Base-by-base conservation (phyloP, 2,329 filamentous ascomycete genomes). In the Lachnellula occidentalis region DNA sequence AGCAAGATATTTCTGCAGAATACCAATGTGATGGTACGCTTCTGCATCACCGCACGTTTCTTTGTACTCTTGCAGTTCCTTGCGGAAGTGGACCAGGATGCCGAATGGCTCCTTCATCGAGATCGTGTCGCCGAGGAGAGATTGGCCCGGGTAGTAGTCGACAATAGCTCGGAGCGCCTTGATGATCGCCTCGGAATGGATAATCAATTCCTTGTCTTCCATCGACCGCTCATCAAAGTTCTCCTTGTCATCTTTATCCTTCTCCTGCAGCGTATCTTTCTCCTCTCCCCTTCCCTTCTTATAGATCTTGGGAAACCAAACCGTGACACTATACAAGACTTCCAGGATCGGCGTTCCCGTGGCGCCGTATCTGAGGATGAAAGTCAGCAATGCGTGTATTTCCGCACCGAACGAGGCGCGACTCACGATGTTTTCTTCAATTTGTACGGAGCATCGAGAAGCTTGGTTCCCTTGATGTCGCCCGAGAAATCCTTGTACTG, bases 31-130 rank as follows among this genome's bases (percentile, higher is more conserved):
- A 21, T 61, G 59, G 22, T 31, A 34, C 27, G 59, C 58, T 34
- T 61, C 60, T 6, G 54, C 59, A 53, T 62, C 59, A 24, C 55
- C 59, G 45, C 59, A 61, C 8, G 48, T 45, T 24, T 60, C 53
- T 41, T 56, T 58, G 45, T 62, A 62, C 36, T 54, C 55, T 36
- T 63, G 57, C 12, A 64, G 48, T 36, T 64, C 61, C 27, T 62
- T 52, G 22, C 61, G 52, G 50, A 61, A 57, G 37, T 64, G 60
- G 9, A 71, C 50, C 64, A 74, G 45, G 57, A 76, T 24, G 69
- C 73, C 6, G 57, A 65, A 55, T 73, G 75, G 74, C 69, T 64
- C 62, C 42, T 62, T 58, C 21, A 64, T 53, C 2, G 58, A 52
- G 15, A 64, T 62, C 31, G 56, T 58, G 17, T 63, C 58, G 17